Evolutionary conservation across 306 rosid species (phyloP).

Genomic region (Pachyrhizus erosus): DNA sequence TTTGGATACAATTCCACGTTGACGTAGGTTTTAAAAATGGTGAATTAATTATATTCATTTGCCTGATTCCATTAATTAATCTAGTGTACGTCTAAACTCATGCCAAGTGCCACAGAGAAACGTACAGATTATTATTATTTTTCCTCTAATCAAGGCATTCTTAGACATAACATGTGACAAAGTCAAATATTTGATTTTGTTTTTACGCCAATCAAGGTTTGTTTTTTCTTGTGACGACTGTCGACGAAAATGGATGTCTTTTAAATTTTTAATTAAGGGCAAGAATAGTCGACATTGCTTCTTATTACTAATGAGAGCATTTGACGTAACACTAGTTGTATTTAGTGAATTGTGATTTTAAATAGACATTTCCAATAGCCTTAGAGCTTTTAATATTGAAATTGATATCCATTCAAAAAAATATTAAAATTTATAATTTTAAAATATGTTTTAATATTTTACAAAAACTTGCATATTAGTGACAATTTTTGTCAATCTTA

Average conservation of each 20-base stretch:
- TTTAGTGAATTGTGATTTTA: not conserved
- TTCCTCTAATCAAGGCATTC: not conserved
- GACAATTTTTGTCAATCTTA: no score
- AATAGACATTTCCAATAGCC: not conserved
- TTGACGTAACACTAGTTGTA: not conserved
- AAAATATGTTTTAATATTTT: not conserved
- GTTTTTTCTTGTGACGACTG: slow-evolving; percentile 11
- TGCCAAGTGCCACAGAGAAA: slow-evolving; percentile 35
- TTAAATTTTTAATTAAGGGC: not conserved
- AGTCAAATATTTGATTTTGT: slow-evolving; percentile 41
- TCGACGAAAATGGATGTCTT: not conserved
- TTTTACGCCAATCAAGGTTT: not conserved
- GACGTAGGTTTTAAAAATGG: not conserved
- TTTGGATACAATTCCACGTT: not conserved
- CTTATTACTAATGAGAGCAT: not conserved
- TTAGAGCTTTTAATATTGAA: not conserved
- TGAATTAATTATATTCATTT: not conserved
- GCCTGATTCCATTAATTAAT: not conserved
- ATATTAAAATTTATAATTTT: no score
- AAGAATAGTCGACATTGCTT: not conserved
- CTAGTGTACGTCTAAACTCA: not conserved
- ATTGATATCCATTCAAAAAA: no score
- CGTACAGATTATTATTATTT: not conserved
- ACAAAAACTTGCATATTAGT: not conserved
- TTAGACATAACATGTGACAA: slow-evolving; percentile 40